Evolutionary conservation across 2,329 filamentous ascomycete genomes (phyloP).

Genomic region (Chrysoporthe deuterocubensis): DNA sequence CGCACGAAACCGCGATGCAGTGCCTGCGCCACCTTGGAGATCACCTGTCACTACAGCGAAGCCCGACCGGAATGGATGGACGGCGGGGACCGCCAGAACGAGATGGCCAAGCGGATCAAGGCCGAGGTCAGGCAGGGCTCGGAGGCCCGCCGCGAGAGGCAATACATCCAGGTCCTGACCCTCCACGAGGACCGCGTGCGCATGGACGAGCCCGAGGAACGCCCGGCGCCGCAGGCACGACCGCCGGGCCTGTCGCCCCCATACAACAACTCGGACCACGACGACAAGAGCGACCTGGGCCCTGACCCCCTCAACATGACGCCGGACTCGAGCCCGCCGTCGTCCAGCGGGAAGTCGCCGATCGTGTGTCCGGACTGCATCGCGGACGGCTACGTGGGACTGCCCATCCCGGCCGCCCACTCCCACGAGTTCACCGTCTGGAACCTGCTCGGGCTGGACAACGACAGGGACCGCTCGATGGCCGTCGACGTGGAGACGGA

Average conservation of each 20-base stretch:
- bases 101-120: constrained; percentile 43
- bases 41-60: constrained; percentile 41
- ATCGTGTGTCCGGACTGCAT: constrained; percentile 26
- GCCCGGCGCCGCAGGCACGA: constrained; percentile 16
- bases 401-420: constrained; percentile 4
- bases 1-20: constrained; percentile 40
- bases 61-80: constrained; percentile 42
- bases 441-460: constrained; percentile 26
- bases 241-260: constrained; percentile 8
- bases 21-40: constrained; percentile 39
- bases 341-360: constrained; percentile 18
- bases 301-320: background rate
- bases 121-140: constrained; percentile 38
- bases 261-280: constrained; percentile 10
- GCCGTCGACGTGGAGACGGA: constrained; percentile 32
- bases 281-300: constrained; percentile 20
- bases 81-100: constrained; percentile 34
- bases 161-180: constrained; percentile 26
- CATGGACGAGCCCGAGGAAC: constrained; percentile 22
- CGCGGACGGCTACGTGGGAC: constrained; percentile 12
- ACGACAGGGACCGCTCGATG: constrained; percentile 16
- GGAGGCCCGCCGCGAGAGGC: constrained; percentile 20
- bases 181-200: constrained; percentile 26
- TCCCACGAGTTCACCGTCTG: constrained; percentile 25
- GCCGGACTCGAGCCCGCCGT: constrained; percentile 23